A percentile compares a stretch with the other conserved stretches of the same genome.
Conservation (phyloP, 208 protist genomes). For the Angomonas desouzai region DNA sequence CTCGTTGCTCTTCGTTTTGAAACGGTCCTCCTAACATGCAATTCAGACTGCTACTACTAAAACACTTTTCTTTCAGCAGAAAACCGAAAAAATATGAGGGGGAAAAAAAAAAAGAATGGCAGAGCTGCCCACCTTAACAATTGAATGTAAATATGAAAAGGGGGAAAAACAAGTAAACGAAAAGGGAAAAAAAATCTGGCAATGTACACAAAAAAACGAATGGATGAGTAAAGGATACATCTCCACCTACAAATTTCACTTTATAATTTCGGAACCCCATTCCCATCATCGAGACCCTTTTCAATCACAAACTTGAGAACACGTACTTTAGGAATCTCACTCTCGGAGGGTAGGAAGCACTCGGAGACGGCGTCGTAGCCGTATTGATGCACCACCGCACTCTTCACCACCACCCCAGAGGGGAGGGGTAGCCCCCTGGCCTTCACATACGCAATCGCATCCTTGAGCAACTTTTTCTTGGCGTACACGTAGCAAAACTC, state of each 20-base stretch:
- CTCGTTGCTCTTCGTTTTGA: neutral
- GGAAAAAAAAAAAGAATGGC: slow-evolving; percentile 6
- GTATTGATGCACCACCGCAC: slow-evolving; percentile 24
- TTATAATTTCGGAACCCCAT: neutral
- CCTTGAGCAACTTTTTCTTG: slow-evolving; percentile 23
- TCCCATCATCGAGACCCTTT: slow-evolving; percentile 1
- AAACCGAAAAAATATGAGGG: too few relatives aligned
- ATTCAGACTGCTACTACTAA: slow-evolving; percentile 1
- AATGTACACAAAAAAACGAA: neutral
- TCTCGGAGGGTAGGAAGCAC: slow-evolving; percentile 36
- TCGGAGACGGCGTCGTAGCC: slow-evolving; percentile 17
- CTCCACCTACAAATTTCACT: too few relatives aligned
- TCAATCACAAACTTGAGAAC: slow-evolving; percentile 23
- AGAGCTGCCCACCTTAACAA: too few relatives aligned
- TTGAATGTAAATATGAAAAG: too few relatives aligned
- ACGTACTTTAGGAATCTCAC: slow-evolving; percentile 44
- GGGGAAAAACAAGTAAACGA: too few relatives aligned
- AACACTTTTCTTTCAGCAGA: neutral
- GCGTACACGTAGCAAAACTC: slow-evolving; percentile 73
- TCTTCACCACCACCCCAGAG: slow-evolving; percentile 26
- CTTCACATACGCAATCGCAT: slow-evolving; percentile 20
- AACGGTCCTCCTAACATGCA: neutral
- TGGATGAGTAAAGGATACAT: neutral
- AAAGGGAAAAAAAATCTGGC: slow-evolving; percentile 8
- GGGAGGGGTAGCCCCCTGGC: slow-evolving; percentile 22